phyloP scores from a whole-genome alignment of 371 early-diverging fungal species.

The Mortierella sp. region DNA sequence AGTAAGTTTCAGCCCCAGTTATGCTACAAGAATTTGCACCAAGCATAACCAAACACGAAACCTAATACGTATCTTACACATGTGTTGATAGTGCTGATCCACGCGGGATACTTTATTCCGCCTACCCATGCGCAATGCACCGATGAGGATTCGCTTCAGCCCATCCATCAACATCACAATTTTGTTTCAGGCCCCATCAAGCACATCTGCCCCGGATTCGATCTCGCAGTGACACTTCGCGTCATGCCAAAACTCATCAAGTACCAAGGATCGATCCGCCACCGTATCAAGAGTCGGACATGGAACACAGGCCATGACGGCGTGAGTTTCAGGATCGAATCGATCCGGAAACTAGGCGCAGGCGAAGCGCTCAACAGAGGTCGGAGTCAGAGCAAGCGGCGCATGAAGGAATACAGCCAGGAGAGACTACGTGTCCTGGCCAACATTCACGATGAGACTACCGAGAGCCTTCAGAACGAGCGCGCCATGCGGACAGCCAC shows the following conservation, averaged over 20 bases:
- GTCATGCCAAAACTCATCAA: conserved; percentile 79
- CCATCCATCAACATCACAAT: conserved; percentile 53
- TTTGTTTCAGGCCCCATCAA: conserved; percentile 35
- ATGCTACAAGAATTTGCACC: neutral
- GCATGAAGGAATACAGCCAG: conserved; percentile 39
- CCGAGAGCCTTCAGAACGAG: conserved; percentile 53
- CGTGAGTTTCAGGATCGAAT: conserved; percentile 78
- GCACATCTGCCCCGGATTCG: conserved; percentile 63
- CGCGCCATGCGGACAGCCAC: conserved; percentile 57
- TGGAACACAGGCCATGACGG: conserved; percentile 85
- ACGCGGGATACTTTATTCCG: conserved; percentile 66
- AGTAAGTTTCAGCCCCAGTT: conserved; percentile 60
- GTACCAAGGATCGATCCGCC: conserved; percentile 77
- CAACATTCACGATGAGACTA: conserved; percentile 50
- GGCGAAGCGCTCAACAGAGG: conserved; percentile 53
- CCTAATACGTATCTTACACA: neutral
- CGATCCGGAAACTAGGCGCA: conserved; percentile 63
- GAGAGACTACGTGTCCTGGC: conserved; percentile 48
- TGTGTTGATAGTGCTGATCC: conserved; percentile 64
- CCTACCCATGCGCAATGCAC: conserved; percentile 23
- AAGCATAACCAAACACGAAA: neutral
- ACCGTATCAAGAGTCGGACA: conserved; percentile 75
- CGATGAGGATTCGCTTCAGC: conserved; percentile 41
- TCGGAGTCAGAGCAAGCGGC: conserved; percentile 50
- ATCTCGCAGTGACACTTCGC: conserved; percentile 80